These are phyloP conservation scores for Coemansia sp. DNA, from an alignment of 192 early-diverging fungal genomes.

Conservation along the genomic window DNA sequence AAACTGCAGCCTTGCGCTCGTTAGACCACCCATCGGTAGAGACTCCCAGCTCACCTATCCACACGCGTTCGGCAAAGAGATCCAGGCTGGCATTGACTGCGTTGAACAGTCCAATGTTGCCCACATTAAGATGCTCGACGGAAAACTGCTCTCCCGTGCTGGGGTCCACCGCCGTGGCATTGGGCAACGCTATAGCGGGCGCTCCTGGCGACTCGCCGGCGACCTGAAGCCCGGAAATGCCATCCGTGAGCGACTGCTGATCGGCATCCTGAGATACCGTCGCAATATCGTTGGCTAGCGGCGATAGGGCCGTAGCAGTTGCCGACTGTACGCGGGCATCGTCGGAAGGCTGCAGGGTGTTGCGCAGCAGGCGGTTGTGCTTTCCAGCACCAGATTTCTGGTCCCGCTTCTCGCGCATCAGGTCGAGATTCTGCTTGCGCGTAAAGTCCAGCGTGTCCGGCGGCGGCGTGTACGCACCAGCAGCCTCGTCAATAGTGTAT, in stretches of 20 bases:
- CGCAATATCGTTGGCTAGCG: constrained; percentile 4
- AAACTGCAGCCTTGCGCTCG: constrained; percentile 60
- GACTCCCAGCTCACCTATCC: constrained; percentile 78
- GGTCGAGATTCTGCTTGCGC: constrained; percentile 45
- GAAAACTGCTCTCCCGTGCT: constrained; percentile 56
- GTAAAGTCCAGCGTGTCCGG: constrained; percentile 50
- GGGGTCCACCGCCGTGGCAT: constrained; percentile 17
- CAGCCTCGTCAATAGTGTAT: constrained; percentile 45
- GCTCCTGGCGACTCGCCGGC: neutral
- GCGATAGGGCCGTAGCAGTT: neutral
- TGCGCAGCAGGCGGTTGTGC: constrained; percentile 38
- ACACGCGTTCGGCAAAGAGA: constrained; percentile 61
- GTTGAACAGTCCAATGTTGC: constrained; percentile 96
- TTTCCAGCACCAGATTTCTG: constrained; percentile 37
- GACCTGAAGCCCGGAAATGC: constrained; percentile 23
- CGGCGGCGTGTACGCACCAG: constrained; percentile 44
- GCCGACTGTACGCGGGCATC: constrained; percentile 1
- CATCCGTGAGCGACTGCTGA: neutral
- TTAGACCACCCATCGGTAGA: constrained; percentile 67
- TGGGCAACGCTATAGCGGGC: constrained; percentile 1
- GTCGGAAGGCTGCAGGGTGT: neutral
- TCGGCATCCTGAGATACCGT: neutral
- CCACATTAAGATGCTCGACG: constrained; percentile 72
- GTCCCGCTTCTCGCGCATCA: constrained; percentile 47
- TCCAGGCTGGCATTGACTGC: constrained; percentile 71